These are phyloP conservation scores for Chaetomium olivaceum DNA, from an alignment of 2,329 filamentous ascomycete genomes.

Conservation along the genomic window DNA sequence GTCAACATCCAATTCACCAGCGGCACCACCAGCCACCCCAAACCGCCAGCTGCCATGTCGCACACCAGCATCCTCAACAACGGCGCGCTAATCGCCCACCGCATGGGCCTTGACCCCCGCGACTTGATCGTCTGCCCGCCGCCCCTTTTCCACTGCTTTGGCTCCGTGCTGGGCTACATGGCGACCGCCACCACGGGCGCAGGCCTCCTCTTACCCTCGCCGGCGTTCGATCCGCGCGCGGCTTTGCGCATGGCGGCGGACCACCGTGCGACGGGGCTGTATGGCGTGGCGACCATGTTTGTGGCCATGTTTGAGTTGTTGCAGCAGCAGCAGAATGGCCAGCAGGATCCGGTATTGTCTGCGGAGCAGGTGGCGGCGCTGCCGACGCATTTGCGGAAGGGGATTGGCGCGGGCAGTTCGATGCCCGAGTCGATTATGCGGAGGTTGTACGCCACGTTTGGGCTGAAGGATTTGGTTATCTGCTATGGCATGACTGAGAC, in stretches of 20 bases:
- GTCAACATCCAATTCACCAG: constrained; percentile 96
- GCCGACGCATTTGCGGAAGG: constrained; percentile 65
- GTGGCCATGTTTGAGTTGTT: constrained; percentile 81
- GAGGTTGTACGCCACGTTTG: constrained; percentile 70
- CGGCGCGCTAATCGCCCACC: constrained; percentile 76
- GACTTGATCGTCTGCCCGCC: constrained; percentile 85
- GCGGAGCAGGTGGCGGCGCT: constrained; percentile 30
- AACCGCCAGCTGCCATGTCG: constrained; percentile 86
- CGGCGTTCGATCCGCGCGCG: constrained; percentile 80
- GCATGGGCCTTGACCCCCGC: constrained; percentile 74
- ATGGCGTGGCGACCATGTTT: constrained; percentile 95
- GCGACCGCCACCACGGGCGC: constrained; percentile 81
- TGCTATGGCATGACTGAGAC: constrained; percentile 98
- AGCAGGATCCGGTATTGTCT: constrained; percentile 20
- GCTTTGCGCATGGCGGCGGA: constrained; percentile 60
- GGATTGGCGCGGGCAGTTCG: constrained; percentile 85
- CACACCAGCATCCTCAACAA: constrained; percentile 93
- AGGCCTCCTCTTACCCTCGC: constrained; percentile 79
- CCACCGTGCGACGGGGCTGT: constrained; percentile 64
- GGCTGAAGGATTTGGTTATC: constrained; percentile 80
- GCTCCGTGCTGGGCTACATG: constrained; percentile 91
- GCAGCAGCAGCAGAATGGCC: constrained; percentile 17
- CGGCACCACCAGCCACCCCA: constrained; percentile 87
- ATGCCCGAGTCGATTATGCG: constrained; percentile 82
- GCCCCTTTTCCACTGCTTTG: constrained; percentile 89